Conservation (phyloP, 164 flowering plant species). For the Magnolia sinica region DNA sequence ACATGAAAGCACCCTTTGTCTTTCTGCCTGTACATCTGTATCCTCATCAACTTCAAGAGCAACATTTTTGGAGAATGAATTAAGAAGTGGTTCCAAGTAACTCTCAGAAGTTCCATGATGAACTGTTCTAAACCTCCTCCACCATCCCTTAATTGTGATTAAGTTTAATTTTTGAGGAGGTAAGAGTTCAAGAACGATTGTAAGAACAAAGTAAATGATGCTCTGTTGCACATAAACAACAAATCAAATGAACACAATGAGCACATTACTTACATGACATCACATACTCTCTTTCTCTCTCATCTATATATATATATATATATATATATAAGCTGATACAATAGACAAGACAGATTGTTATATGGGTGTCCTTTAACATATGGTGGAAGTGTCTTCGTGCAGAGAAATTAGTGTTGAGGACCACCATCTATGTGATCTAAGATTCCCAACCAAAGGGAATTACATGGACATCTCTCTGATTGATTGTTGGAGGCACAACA, state of each 20-base stretch:
- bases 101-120: constrained; percentile 12
- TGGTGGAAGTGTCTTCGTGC: constrained; percentile 32
- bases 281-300: no score
- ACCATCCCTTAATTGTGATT: constrained; percentile 32
- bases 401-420: constrained; percentile 89
- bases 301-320: no score
- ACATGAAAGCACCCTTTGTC: no score
- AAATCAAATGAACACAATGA: constrained; percentile 11
- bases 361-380: constrained; percentile 64
- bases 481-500: no score
- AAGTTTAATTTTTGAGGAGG: constrained; percentile 45
- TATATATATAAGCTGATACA: no score
- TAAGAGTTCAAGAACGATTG: constrained; percentile 68
- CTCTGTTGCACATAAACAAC: constrained; percentile 43
- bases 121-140: constrained; percentile 25
- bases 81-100: no score
- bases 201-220: constrained; percentile 56
- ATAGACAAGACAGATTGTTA: no score
- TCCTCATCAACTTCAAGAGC: no score
- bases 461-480: constrained; percentile 19
- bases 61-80: no score
- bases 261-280: background rate
- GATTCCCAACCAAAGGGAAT: constrained; percentile 39
- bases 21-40: background rate
- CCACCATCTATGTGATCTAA: constrained; percentile 15